These are phyloP conservation scores for Pythium grandisporangium DNA, from an alignment of 352 stramenopile species.

Conservation along the genomic window DNA sequence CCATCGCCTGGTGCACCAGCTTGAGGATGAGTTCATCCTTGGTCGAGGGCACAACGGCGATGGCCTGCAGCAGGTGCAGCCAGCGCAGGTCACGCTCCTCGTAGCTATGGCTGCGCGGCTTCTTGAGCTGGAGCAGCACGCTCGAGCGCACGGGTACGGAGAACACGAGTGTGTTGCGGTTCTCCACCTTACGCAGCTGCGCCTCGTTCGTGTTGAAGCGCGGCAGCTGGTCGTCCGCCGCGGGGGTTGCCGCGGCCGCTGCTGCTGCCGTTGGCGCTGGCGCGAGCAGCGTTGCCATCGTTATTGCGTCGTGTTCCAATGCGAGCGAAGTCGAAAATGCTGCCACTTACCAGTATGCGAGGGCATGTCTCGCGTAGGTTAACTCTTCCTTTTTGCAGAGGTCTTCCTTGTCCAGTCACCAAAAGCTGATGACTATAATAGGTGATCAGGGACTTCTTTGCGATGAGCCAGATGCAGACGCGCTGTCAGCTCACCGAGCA, in stretches of 20 bases:
- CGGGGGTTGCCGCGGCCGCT: slow-evolving; percentile 1
- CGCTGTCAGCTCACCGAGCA: too few relatives aligned
- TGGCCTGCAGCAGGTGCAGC: slow-evolving; percentile 57
- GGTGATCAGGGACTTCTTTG: too few relatives aligned
- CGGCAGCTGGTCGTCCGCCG: slow-evolving; percentile 22
- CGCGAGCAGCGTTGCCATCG: too few relatives aligned
- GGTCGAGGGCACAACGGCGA: slow-evolving; percentile 50
- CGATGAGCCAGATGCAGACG: too few relatives aligned
- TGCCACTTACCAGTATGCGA: too few relatives aligned
- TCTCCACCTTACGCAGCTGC: slow-evolving; percentile 37
- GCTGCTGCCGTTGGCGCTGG: too few relatives aligned
- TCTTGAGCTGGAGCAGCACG: slow-evolving; percentile 41
- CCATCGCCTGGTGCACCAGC: slow-evolving; percentile 34
- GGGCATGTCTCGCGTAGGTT: too few relatives aligned
- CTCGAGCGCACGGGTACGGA: slow-evolving; percentile 36
- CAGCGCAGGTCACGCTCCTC: slow-evolving; percentile 54
- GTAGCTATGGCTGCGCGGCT: slow-evolving; percentile 35
- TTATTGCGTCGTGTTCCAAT: too few relatives aligned
- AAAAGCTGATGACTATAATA: too few relatives aligned
- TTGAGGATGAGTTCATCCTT: slow-evolving; percentile 38
- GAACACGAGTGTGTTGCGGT: slow-evolving; percentile 50
- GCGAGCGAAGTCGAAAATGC: too few relatives aligned
- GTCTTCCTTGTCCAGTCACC: too few relatives aligned
- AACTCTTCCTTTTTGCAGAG: too few relatives aligned
- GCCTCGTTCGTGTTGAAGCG: slow-evolving; percentile 40